Evolutionary conservation across 2,329 filamentous ascomycete genomes (phyloP).

Genomic region (Hansfordia pulvinata): DNA sequence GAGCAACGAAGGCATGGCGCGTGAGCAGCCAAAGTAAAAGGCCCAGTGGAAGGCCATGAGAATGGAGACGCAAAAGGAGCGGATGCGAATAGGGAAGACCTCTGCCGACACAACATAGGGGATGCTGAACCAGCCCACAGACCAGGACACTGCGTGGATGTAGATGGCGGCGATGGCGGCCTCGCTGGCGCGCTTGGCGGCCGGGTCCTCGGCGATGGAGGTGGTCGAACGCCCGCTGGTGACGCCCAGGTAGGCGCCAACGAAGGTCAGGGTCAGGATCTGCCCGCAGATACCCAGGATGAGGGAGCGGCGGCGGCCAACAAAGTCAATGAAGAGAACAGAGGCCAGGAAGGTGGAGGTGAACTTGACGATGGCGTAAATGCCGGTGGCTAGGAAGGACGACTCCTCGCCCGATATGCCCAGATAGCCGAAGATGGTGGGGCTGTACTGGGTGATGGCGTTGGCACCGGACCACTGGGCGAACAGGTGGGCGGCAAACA

Average conservation of each 20-base stretch:
- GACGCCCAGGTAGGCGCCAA: slow-evolving; percentile 15
- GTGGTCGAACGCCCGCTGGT: slow-evolving; percentile 11
- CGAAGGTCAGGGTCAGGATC: slow-evolving; percentile 14
- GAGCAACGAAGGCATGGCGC: slow-evolving; percentile 18
- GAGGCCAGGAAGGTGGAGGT: slow-evolving; percentile 14
- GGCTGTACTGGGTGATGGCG: slow-evolving; percentile 16
- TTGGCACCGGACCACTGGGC: slow-evolving; percentile 15
- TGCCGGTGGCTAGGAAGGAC: slow-evolving; percentile 12
- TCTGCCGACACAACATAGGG: slow-evolving; percentile 30
- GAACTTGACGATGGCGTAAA: slow-evolving; percentile 15
- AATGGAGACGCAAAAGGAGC: slow-evolving; percentile 24
- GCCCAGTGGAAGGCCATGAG: slow-evolving; percentile 29
- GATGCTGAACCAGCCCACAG: slow-evolving; percentile 30
- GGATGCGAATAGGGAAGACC: slow-evolving; percentile 26
- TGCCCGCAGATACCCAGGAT: slow-evolving; percentile 19
- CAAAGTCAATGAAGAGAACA: slow-evolving; percentile 16
- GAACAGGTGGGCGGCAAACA: slow-evolving; percentile 15
- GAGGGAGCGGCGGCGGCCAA: slow-evolving; percentile 17
- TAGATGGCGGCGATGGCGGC: slow-evolving; percentile 28
- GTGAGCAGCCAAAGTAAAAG: slow-evolving; percentile 19
- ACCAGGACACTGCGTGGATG: slow-evolving; percentile 27
- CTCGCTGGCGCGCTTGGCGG: slow-evolving; percentile 17
- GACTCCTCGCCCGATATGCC: slow-evolving; percentile 11
- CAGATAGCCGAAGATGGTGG: slow-evolving; percentile 15
- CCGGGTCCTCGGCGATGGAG: slow-evolving; percentile 6